These are phyloP conservation scores for Lepidopterella palustris DNA, from an alignment of 495 filamentous ascomycete genomes.

Conservation along the genomic window DNA sequence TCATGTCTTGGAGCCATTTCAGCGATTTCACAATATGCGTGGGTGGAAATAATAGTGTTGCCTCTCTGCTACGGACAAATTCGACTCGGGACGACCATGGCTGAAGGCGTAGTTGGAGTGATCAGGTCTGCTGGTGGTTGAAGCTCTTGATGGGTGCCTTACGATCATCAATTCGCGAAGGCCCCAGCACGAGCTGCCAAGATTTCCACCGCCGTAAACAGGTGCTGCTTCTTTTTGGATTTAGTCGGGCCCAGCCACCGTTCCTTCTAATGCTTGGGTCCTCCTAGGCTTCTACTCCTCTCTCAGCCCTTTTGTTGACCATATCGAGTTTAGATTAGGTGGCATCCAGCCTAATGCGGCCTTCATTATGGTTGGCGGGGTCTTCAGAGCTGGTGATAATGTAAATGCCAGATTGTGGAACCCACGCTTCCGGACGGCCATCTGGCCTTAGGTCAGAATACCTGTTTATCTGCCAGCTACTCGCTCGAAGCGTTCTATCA, in stretches of 20 bases:
- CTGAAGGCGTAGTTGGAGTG: background rate
- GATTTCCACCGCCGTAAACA: background rate
- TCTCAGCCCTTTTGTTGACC: conserved; percentile 26
- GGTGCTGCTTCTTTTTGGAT: too few relatives aligned
- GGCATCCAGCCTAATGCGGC: conserved; percentile 43
- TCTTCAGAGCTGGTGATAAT: conserved; percentile 54
- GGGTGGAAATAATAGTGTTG: background rate
- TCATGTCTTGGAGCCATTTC: conserved; percentile 18
- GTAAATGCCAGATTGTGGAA: conserved; percentile 60
- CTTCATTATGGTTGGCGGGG: conserved; percentile 53
- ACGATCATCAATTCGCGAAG: too few relatives aligned
- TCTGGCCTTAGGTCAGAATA: conserved; percentile 68
- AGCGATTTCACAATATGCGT: background rate
- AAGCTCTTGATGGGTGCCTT: background rate
- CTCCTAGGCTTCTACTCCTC: too few relatives aligned
- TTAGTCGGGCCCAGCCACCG: too few relatives aligned
- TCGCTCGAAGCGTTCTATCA: too few relatives aligned
- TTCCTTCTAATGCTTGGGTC: too few relatives aligned
- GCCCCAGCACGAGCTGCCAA: too few relatives aligned
- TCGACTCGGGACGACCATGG: background rate
- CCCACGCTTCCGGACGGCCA: conserved; percentile 76
- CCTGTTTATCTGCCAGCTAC: conserved; percentile 95
- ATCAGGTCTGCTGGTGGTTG: background rate
- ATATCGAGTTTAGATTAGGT: conserved; percentile 25
- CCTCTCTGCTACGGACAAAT: background rate